A percentile compares a stretch with the other conserved stretches of the same genome.
Evolutionary conservation across 805 yeast species (phyloP).

Genomic region (Teunomyces gatunensis): DNA sequence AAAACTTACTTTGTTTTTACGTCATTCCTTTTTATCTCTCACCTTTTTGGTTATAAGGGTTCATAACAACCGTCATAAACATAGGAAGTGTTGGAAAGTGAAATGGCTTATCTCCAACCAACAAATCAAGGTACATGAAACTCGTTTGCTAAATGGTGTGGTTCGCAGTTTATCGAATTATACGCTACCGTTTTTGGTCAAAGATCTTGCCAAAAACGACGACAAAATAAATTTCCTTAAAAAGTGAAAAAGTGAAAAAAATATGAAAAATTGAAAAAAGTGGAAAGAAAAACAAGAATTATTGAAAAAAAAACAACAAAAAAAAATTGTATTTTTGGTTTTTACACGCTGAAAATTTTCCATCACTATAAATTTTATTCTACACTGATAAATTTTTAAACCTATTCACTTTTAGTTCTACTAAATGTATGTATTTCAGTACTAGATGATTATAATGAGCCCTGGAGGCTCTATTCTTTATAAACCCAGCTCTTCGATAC

Average conservation of each 20-base stretch:
- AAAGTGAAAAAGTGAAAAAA: not conserved
- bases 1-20: not conserved
- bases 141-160: too few species aligned
- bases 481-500: constrained; percentile 27
- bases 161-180: too few species aligned
- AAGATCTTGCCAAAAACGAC: too few species aligned
- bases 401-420: not conserved
- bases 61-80: too few species aligned
- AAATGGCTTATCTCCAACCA: too few species aligned
- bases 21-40: too few species aligned
- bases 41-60: too few species aligned
- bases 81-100: too few species aligned
- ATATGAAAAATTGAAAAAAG: not conserved
- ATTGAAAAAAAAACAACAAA: not conserved
- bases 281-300: not conserved
- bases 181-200: too few species aligned
- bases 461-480: constrained; percentile 20
- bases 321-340: not conserved
- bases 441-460: constrained; percentile 22
- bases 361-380: not conserved
- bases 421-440: not conserved
- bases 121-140: too few species aligned
- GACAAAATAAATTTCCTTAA: too few species aligned
- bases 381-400: not conserved
- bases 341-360: not conserved